Percentiles rank a stretch among this genome's conserved stretches.
phyloP scores from a whole-genome alignment of 768 basidiomycete genomes.

The Lactarius deliciosus region DNA sequence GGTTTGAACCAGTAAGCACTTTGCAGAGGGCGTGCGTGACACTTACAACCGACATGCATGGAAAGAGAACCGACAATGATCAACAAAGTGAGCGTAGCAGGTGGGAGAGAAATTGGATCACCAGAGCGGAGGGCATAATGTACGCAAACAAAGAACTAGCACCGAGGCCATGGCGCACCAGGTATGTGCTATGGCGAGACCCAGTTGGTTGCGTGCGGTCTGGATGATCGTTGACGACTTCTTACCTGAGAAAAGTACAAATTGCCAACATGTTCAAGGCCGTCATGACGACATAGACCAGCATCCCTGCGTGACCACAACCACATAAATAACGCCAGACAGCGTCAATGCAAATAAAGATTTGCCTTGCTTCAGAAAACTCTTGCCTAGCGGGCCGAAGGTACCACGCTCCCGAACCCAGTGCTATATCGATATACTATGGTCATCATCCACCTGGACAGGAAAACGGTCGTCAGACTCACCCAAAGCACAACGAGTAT shows the following conservation, averaged over 20 bases:
- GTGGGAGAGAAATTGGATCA: neutral
- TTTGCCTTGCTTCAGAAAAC: slow-evolving; percentile 28
- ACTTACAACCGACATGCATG: slow-evolving; percentile 26
- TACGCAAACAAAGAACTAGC: slow-evolving; percentile 15
- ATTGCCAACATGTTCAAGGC: slow-evolving; percentile 22
- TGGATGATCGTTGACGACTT: neutral
- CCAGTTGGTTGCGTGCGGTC: neutral
- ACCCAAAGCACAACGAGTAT: slow-evolving; percentile 19
- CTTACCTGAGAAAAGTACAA: slow-evolving; percentile 23
- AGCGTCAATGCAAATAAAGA: neutral
- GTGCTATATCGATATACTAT: slow-evolving; percentile 6
- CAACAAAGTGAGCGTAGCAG: neutral
- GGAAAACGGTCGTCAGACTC: neutral
- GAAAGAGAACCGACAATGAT: neutral
- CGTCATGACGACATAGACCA: slow-evolving; percentile 26
- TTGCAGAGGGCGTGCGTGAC: neutral
- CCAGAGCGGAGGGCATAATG: slow-evolving; percentile 25
- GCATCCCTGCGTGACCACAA: slow-evolving; percentile 17
- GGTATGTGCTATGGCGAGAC: slow-evolving; percentile 4
- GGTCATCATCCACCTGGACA: neutral
- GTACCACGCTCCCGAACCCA: slow-evolving; percentile 16
- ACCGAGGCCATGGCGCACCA: slow-evolving; percentile 1
- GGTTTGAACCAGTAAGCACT: neutral
- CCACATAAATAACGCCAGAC: neutral
- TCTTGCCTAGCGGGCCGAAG: slow-evolving; percentile 21